Conservation (phyloP, 306 rosid species). For the Parietaria judaica region DNA sequence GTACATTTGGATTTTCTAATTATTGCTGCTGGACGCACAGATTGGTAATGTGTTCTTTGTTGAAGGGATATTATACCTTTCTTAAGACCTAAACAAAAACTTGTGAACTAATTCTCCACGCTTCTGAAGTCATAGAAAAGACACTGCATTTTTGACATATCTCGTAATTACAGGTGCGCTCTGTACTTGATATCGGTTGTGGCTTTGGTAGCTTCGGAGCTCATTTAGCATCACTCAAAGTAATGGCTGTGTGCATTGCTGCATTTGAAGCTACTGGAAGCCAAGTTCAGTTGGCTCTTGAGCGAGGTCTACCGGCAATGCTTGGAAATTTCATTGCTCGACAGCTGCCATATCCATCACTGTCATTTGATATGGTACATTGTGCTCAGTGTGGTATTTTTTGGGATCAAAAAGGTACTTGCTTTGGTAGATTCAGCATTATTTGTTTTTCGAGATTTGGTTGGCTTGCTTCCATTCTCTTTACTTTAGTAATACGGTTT, state of each 20-base stretch:
- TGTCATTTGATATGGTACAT: constrained; percentile 92
- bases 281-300: constrained; percentile 97
- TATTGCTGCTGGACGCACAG: not conserved
- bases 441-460: not conserved
- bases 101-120: not conserved
- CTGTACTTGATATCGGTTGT: constrained; percentile 79
- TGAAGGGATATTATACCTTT: not conserved
- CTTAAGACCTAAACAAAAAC: not conserved
- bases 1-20: not conserved
- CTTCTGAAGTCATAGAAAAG: not conserved
- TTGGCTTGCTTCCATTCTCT: not conserved
- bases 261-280: constrained; percentile 94
- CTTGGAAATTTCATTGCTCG: constrained; percentile 66
- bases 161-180: constrained; percentile 53
- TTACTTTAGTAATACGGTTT: not conserved
- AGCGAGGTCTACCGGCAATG: constrained; percentile 98
- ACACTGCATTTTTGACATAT: not conserved
- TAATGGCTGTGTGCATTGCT: constrained; percentile 87
- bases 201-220: constrained; percentile 99
- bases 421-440: not conserved
- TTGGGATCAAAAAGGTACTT: constrained; percentile 83
- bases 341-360: constrained; percentile 91
- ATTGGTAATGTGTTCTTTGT: not conserved
- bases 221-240: constrained; percentile 68
- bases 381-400: constrained; percentile 88